Base-by-base conservation (phyloP, 2,329 filamentous ascomycete genomes). In the Beauveria rudraprayagi region DNA sequence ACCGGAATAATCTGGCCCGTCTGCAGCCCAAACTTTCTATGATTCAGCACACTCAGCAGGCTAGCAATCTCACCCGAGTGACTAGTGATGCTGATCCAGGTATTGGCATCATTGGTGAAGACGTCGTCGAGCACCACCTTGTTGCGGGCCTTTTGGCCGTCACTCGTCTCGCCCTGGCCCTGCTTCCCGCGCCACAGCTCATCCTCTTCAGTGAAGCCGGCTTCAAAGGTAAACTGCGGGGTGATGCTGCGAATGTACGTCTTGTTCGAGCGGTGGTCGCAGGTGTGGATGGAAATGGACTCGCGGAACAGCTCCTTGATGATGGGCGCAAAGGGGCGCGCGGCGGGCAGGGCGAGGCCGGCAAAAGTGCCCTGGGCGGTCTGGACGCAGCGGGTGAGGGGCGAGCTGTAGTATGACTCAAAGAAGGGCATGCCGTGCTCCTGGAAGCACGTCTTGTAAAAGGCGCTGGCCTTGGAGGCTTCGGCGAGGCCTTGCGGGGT, bases 1-100 rank as follows among this genome's bases (percentile, higher is more conserved):
- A 88, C 84, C 0, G 87, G 86, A 30, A 90, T 86, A 8, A 87
- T 81, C 61, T 85, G 81, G 9, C 88, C 87, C 0, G 88, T 91
- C n/a, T 76, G 77, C 14, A 90, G 75, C 2, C 75, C 70, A 69
- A 90, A 90, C 3, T 72, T 65, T n/a, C 80, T 79, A 67, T 90
- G 87, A 56, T 80, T 80, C 4, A 89, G 72, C 0, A 84, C 84
- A 56, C 75, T 67, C 3, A 86, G 75, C 26, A 84, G 71, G 59
- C 73, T 77, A 11, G 67, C 68, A 65, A 85, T 84, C 67, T 83
- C 79, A 6, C 84, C 85, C 22, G 79, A 81, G 71, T 88, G 85
- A 58, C 78, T 83, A 1, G 83, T 86, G 62, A 87, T 74, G 64
- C 80, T 83, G 64, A 87, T 71, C 77, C 81, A 86, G 1, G 80